Evolutionary conservation across 2,329 filamentous ascomycete species (phyloP), one percentile per base, ranked within the genome.

Genomic region (Cladosporium sp.): DNA sequence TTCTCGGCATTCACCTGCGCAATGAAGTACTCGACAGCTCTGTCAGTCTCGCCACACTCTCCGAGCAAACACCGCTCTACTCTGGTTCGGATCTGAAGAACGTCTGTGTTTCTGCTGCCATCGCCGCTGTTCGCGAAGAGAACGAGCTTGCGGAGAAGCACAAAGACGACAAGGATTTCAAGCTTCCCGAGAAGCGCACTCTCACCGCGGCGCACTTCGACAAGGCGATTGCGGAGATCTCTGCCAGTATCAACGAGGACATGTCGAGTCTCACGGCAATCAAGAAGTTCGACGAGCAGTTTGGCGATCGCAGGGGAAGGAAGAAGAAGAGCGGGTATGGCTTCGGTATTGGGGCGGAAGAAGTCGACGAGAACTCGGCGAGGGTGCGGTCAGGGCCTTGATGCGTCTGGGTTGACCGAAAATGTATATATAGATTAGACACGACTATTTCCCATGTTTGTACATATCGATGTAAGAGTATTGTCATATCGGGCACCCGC

Each of bases 231-330:
- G 83, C 85, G 67, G 92, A 97, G 74, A 96, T 99, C 65, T 90
- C 88, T 58, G 92, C 94, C 0, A 95, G 90, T 67, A 92, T 97
- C 65, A 92, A 86, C 67, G 93, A 97, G 73, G 92, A 99, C 69
- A 97, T 97, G 93, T 81, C 85, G 51, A 90, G 86, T 34, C 78
- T 99, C 62, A 84, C 85, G 64, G 89, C 90, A 12, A 96, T 99
- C 67, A 84, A 90, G 67, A 95, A 95, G 75, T 99, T 97, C 70
- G 94, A 99, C 71, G 90, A 96, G 75, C 89, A 93, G 72, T 99
- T 92, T 72, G 93, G 94, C 25, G 92, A 96, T 70, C 83, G 88
- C 37, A 88, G 85, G 69, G 84, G 82, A 1, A 83, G 84, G 65
- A 82, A 64, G 52, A 72, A 72, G 67, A 73, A 72, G 67, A 51